These are phyloP conservation scores for Penicillium sp. DNA, from an alignment of 2,329 filamentous ascomycete species.

Conservation along the genomic window DNA sequence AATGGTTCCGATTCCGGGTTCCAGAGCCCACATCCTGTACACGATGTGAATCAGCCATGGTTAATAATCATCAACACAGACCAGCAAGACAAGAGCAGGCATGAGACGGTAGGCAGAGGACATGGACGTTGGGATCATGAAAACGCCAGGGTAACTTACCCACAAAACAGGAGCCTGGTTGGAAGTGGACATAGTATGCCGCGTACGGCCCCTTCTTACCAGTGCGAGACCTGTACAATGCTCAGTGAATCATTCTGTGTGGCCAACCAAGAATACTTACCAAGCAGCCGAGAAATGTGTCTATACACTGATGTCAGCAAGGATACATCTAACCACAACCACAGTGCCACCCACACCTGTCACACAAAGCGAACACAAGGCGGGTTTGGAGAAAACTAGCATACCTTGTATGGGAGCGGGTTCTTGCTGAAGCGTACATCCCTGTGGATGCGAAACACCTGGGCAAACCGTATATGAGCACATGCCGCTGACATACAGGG, in stretches of 20 bases:
- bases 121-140: background rate
- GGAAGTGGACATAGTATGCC: constrained; percentile 82
- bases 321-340: constrained; percentile 11
- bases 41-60: constrained; percentile 9
- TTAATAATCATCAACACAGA: background rate
- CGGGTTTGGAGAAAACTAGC: constrained; percentile 18
- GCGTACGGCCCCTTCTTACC: constrained; percentile 86
- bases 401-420: constrained; percentile 83
- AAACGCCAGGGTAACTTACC: constrained; percentile 53
- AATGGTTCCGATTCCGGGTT: constrained; percentile 70
- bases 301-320: constrained; percentile 45
- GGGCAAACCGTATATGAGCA: constrained; percentile 13
- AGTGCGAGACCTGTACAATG: constrained; percentile 66
- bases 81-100: background rate
- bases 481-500: background rate
- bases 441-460: constrained; percentile 82
- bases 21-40: constrained; percentile 75
- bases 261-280: constrained; percentile 42
- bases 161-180: constrained; percentile 71
- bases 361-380: constrained; percentile 3
- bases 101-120: background rate
- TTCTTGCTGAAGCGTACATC: constrained; percentile 84
- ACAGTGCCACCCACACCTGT: constrained; percentile 15
- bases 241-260: constrained; percentile 21
- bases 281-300: constrained; percentile 83